phyloP scores from a whole-genome alignment of 352 stramenopile genomes.

The Pythium pectinolyticum region DNA sequence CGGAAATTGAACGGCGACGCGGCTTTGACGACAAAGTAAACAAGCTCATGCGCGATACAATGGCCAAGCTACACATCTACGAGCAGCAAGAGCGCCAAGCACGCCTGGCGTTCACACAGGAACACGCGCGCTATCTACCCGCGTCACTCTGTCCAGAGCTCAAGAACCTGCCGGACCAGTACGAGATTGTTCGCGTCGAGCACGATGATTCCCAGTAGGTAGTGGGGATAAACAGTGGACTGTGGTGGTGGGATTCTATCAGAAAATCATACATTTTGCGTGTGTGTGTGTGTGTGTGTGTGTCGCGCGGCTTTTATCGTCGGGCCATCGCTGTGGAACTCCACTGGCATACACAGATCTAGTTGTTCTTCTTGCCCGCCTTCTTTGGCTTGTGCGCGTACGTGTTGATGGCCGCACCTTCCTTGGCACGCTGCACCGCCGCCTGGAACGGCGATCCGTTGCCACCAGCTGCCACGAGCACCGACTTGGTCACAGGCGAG shows the following conservation, averaged over 20 bases:
- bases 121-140: constrained; percentile 68
- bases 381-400: constrained; percentile 64
- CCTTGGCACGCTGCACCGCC: constrained; percentile 66
- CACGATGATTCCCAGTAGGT: constrained; percentile 12
- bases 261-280: constrained; percentile 16
- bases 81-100: constrained; percentile 51
- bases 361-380: constrained; percentile 47
- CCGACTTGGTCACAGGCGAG: constrained; percentile 24
- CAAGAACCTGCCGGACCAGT: constrained; percentile 61
- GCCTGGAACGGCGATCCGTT: constrained; percentile 66
- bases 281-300: too few relatives aligned
- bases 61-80: constrained; percentile 43
- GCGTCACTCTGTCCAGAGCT: constrained; percentile 73
- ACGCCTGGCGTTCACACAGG: constrained; percentile 48
- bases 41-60: constrained; percentile 60
- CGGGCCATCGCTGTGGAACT: not conserved
- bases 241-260: constrained; percentile 24
- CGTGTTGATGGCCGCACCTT: constrained; percentile 65
- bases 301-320: too few relatives aligned
- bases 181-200: constrained; percentile 38
- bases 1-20: constrained; percentile 56
- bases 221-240: not conserved
- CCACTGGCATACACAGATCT: constrained; percentile 10
- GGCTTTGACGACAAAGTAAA: constrained; percentile 53
- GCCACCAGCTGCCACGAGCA: constrained; percentile 33